Percentiles rank a stretch among this genome's conserved stretches.
Evolutionary conservation across 495 filamentous ascomycete species (phyloP).

Genomic region (Collariella sp.): DNA sequence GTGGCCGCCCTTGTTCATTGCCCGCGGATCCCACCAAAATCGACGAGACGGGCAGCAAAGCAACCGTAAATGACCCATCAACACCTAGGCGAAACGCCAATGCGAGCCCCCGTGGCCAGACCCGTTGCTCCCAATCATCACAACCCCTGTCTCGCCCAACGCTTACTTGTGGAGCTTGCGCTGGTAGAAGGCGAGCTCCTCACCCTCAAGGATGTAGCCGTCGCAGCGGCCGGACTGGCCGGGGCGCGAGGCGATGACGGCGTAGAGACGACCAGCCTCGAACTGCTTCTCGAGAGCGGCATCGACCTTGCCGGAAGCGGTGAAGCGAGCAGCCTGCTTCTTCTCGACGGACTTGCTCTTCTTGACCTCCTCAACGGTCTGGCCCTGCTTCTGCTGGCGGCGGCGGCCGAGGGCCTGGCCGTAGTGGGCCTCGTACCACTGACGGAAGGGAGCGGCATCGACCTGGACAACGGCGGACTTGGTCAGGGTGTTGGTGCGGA

Average conservation of each 20-base stretch:
- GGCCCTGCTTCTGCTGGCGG: conserved; percentile 70
- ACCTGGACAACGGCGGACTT: conserved; percentile 97
- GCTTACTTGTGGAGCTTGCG: conserved; percentile 91
- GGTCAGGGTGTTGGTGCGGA: conserved; percentile 99
- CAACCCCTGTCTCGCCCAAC: neutral
- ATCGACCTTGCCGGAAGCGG: conserved; percentile 85
- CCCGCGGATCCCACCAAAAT: conserved; percentile 9
- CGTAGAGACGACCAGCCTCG: conserved; percentile 93
- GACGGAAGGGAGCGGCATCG: conserved; percentile 96
- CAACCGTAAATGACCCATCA: conserved; percentile 24
- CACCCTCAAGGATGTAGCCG: conserved; percentile 97
- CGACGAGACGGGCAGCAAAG: conserved; percentile 13
- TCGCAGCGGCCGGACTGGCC: conserved; percentile 94
- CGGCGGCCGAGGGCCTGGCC: conserved; percentile 78
- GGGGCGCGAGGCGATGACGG: conserved; percentile 81
- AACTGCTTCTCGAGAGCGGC: conserved; percentile 89
- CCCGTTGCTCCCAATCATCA: conserved; percentile 2
- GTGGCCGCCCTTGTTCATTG: conserved; percentile 8
- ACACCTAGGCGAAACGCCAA: conserved; percentile 28
- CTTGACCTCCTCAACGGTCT: conserved; percentile 61
- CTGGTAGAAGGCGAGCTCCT: conserved; percentile 99
- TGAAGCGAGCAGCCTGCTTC: conserved; percentile 85
- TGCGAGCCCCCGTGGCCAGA: conserved; percentile 17
- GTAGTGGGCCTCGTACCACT: conserved; percentile 99
- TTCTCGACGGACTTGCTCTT: conserved; percentile 87